Evolutionary conservation across 148 eudicot species (phyloP).

Genomic region (Cornus suecica): DNA sequence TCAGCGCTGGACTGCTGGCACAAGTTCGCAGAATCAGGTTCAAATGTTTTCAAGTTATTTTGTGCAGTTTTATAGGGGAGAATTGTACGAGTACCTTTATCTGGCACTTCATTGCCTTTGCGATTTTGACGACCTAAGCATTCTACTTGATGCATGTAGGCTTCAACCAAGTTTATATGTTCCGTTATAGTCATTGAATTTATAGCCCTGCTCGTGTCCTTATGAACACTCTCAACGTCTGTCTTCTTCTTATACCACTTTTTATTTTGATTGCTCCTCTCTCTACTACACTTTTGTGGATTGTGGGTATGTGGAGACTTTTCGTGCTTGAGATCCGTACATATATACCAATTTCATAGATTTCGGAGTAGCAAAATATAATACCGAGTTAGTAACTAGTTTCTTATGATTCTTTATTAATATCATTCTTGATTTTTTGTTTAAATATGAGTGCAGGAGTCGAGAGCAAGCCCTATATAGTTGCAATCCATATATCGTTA

Average conservation of each 20-base stretch:
- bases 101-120: not conserved
- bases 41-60: not conserved
- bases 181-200: no score
- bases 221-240: no score
- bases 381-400: no score
- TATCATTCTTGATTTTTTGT: not conserved
- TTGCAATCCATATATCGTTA: not conserved
- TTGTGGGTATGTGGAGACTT: not conserved
- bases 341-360: no score
- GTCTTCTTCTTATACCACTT: no score
- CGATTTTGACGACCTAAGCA: not conserved
- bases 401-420: no score
- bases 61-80: not conserved
- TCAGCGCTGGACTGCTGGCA: constrained; percentile 56
- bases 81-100: not conserved
- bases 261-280: constrained; percentile 3
- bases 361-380: no score
- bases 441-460: constrained; percentile 27
- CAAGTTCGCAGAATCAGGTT: constrained; percentile 80
- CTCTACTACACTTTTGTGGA: no score
- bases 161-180: no score
- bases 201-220: no score
- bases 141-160: no score
- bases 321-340: not conserved
- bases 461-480: constrained; percentile 53